Evolutionary conservation across 106 monocot species (phyloP), one percentile per base, ranked within the genome.

Genomic region (Phalaenopsis aphrodite): DNA sequence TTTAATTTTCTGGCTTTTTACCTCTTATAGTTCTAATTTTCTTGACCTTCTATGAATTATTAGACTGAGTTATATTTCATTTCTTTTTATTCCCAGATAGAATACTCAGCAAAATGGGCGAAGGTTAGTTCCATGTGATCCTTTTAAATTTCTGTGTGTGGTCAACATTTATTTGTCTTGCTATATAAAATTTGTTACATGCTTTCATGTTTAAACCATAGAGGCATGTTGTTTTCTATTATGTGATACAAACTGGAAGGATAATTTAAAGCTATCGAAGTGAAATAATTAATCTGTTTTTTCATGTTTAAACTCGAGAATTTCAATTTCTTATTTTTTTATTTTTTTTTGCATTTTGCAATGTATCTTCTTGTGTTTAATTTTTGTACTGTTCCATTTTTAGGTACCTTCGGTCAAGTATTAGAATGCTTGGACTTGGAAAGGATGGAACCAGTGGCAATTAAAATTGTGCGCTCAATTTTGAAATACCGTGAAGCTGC

Each of bases 371-470:
- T 43, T 17, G 19, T 52, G 24, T 49, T 80, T 78, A 30, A 30
- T 47, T 5, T n/a, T 65, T 84, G 64, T 56, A 12, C 17, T 18
- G 71, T 49, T n/a, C 36, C 30, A 39, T 19, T 71, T 61, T 43
- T 67, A 98, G 98, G 98, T 55, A 98, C 98, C 64, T 98, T 98
- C 85, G 98, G 98, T 12, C 92, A 92, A 88, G 98, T 98, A 12
- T 77, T 98, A 82, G 98, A 98, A 85, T 98, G 98, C 56, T 98
- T 87, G 92, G 98, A 98, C 66, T n/a, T 87, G 66, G 92, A 94
- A 82, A 89, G 65, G 10, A 87, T 82, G 82, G 94, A 94, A 77
- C 72, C 82, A 56, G 98, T 98, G n/a, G 98, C 98, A 42, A 89
- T 98, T 77, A 98, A 98, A 84, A 86, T 98, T 83, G 84, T 98